Base-by-base conservation (phyloP, 2,329 filamentous ascomycete species). In the Clonostachys rosea region DNA sequence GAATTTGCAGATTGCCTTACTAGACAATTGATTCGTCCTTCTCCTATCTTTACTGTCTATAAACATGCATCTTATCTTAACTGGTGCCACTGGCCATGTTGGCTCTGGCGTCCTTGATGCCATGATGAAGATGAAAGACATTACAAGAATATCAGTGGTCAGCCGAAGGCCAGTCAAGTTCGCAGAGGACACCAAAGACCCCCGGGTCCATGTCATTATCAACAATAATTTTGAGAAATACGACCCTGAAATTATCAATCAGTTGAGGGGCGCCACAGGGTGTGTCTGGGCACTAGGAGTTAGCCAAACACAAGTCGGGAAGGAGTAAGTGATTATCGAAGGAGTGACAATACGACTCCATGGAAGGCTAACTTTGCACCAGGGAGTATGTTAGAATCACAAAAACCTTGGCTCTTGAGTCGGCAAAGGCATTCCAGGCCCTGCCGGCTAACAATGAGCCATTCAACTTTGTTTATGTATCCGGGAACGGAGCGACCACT, bases 241-340 rank as follows among this genome's bases (percentile, higher is more conserved):
- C 59, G 74, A 78, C 35, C 55, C 74, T 8, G 69, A 71, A 1
- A 54, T 89, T 3, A 70, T 90, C 10, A 52, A 64, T 20, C 70
- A 84, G 58, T 69, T 91, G 1, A 71, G 74, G 45, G 86, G 79
- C 18, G 87, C 86, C 0, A 68, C 76, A 8, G 86, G 83, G 3
- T 86, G 82, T 49, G 83, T 91, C 2, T 91, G 87, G 87, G 86
- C 87, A 0, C 70, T 86, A 42, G 87, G 87, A 1, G 81, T 84
- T 43, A 82, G 78, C 50, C 77, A 83, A 56, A 79, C 63, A 11
- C 66, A 75, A 39, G 84, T 88, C 8, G 59, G 59, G 48, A 80
- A 78, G 50, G 79, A 84, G 76, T 39, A 39, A 39, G 36, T 18
- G 17, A 12, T 11, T n/a, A 9, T n/a, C 24, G 8, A 30, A 30